Evolutionary conservation across 306 rosid species (phyloP), one percentile per base, ranked within the genome.

Genomic region (Parietaria judaica): DNA sequence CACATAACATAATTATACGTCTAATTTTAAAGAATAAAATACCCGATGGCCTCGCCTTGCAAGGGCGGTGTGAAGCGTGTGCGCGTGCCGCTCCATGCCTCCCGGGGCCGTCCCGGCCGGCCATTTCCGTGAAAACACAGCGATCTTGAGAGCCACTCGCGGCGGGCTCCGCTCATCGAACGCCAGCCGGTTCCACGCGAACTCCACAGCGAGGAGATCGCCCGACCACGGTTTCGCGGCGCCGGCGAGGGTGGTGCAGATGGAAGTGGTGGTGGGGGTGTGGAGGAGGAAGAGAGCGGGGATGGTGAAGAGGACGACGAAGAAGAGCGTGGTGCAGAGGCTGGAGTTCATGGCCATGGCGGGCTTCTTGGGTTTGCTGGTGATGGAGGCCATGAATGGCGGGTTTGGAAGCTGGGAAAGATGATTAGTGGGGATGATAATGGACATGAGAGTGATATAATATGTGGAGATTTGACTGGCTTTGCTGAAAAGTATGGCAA

Each of bases 81-180:
- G 71, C 4, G 95, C 99, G 10, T 92, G 99, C 53, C 99, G 90
- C 11, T 92, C 99, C 99, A 92, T 92, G 77, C 99, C 99, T 0
- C 99, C 99, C 0, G 99, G 99, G 10, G 73, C 65, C 5, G 90
- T 78, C 41, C 88, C 81, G 14, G 78, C 79, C 3, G 99, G 99
- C 99, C 99, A 92, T 74, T 92, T 92, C 8, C 99, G 59, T 23
- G 96, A 86, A 76, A 92, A 92, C 23, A 88, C 99, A 1, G 96
- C 96, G 53, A 92, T 78, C 71, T 81, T 86, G 49, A 92, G 85
- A 67, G 73, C 3, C 47, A 69, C 35, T 0, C 80, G 79, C 6
- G 88, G 69, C 14, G 90, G 70, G 4, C 12, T 69, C 50, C 64
- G 36, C 41, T 72, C 70, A 12, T 54, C 37, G 50, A 86, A 88